These are phyloP conservation scores for Penicillium griseofulvum DNA, from an alignment of 2,329 filamentous ascomycete species.

Conservation along the genomic window DNA sequence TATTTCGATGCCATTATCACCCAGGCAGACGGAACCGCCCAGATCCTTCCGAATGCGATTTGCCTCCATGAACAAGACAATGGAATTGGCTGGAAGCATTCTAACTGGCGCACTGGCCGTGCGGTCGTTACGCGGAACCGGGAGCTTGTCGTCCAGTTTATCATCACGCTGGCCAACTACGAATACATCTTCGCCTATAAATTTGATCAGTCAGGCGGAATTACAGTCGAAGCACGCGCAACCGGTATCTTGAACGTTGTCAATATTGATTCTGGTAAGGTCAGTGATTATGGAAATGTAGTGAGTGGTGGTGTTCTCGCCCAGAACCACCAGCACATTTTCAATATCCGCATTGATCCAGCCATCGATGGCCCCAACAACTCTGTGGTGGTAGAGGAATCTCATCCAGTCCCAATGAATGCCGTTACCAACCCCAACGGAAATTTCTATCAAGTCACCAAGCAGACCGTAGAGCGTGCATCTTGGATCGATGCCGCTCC, in stretches of 20 bases:
- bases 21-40: conserved; percentile 53
- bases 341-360: conserved; percentile 63
- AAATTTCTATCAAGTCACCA: conserved; percentile 50
- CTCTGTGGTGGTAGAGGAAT: conserved; percentile 56
- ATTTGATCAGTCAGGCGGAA: conserved; percentile 57
- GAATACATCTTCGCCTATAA: conserved; percentile 51
- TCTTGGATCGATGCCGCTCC: conserved; percentile 48
- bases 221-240: conserved; percentile 65
- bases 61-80: conserved; percentile 67
- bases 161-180: conserved; percentile 61
- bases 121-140: conserved; percentile 60
- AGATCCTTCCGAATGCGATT: conserved; percentile 59
- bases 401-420: conserved; percentile 57
- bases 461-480: conserved; percentile 48
- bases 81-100: conserved; percentile 67
- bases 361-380: conserved; percentile 58
- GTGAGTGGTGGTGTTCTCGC: conserved; percentile 66
- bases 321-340: conserved; percentile 72
- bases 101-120: conserved; percentile 63
- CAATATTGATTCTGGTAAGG: conserved; percentile 59
- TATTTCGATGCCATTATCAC: conserved; percentile 61
- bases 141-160: conserved; percentile 63
- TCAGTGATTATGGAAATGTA: conserved; percentile 64
- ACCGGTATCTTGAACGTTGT: conserved; percentile 66
- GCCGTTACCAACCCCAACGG: conserved; percentile 53